phyloP scores from a whole-genome alignment of 805 yeast species.

The Candida vartiovaarae region DNA sequence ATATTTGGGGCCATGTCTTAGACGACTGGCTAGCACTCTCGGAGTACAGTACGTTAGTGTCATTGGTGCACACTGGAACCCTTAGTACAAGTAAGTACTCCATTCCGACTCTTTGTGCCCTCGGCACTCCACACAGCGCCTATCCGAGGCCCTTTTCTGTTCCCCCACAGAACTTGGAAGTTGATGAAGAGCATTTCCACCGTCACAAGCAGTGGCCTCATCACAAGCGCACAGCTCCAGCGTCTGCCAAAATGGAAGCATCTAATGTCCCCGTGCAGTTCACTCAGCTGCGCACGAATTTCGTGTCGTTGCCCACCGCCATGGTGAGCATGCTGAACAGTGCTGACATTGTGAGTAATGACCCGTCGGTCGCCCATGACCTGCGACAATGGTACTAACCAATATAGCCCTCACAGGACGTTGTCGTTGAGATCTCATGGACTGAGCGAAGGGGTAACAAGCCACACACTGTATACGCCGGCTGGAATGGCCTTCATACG shows the following conservation, averaged over 20 bases:
- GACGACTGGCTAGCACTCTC: no score
- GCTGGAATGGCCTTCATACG: slow-evolving; percentile 56
- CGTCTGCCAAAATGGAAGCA: not conserved
- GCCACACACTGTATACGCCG: slow-evolving; percentile 35
- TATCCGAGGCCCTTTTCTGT: no score
- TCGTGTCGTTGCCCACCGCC: slow-evolving; percentile 48
- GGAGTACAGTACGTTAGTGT: no score
- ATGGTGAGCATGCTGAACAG: slow-evolving; percentile 38
- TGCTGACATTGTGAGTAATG: slow-evolving; percentile 39
- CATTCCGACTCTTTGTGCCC: no score
- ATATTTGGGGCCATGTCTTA: no score
- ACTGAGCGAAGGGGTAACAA: slow-evolving; percentile 19
- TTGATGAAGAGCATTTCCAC: no score
- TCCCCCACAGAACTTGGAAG: no score
- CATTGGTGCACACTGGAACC: no score
- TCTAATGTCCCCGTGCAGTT: slow-evolving; percentile 24
- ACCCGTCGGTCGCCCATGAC: not conserved
- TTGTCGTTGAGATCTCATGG: slow-evolving; percentile 42
- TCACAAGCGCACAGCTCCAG: no score
- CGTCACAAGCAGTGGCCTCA: no score
- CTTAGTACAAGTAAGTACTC: no score
- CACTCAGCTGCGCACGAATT: slow-evolving; percentile 36
- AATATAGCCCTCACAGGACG: slow-evolving; percentile 39
- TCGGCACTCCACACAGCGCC: no score
- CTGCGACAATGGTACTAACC: slow-evolving; percentile 9